Conservation (phyloP, 371 early-diverging fungal genomes). For the Rhizomucor miehei region DNA sequence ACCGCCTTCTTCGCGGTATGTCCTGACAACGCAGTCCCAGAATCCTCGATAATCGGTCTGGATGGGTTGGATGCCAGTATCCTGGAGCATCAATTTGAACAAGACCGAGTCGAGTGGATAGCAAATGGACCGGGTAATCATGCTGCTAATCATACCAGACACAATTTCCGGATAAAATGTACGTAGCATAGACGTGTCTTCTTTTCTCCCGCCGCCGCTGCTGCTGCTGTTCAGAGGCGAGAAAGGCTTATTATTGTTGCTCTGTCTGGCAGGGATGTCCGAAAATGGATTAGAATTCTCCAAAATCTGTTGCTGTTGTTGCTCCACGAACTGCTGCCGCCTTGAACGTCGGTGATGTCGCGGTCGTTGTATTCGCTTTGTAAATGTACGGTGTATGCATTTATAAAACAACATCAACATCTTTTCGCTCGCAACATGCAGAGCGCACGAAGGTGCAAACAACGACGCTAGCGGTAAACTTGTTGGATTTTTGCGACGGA, state of each 20-base stretch:
- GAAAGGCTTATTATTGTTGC: neutral
- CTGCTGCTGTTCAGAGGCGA: neutral
- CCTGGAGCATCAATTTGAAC: constrained; percentile 55
- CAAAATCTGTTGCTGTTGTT: neutral
- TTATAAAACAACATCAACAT: constrained; percentile 48
- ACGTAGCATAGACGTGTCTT: constrained; percentile 31
- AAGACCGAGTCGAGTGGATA: constrained; percentile 56
- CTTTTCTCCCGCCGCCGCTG: neutral
- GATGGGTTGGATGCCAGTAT: constrained; percentile 37
- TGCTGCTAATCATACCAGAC: constrained; percentile 53
- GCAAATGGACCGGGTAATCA: constrained; percentile 45
- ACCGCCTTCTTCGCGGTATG: constrained; percentile 35
- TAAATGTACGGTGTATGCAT: constrained; percentile 21
- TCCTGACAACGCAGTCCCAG: constrained; percentile 39
- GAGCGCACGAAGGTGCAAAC: constrained; percentile 51
- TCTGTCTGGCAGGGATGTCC: constrained; percentile 6
- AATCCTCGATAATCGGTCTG: constrained; percentile 46
- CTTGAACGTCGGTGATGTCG: constrained; percentile 15
- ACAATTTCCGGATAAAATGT: constrained; percentile 61
- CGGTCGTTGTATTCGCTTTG: neutral
- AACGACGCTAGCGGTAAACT: constrained; percentile 32
- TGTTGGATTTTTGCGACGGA: constrained; percentile 16
- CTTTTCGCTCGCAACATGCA: constrained; percentile 48
- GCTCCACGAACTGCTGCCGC: constrained; percentile 1
- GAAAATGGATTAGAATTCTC: neutral